phyloP scores from a whole-genome alignment of 1,284 basidiomycete genomes.

The Porodaedalea pini region DNA sequence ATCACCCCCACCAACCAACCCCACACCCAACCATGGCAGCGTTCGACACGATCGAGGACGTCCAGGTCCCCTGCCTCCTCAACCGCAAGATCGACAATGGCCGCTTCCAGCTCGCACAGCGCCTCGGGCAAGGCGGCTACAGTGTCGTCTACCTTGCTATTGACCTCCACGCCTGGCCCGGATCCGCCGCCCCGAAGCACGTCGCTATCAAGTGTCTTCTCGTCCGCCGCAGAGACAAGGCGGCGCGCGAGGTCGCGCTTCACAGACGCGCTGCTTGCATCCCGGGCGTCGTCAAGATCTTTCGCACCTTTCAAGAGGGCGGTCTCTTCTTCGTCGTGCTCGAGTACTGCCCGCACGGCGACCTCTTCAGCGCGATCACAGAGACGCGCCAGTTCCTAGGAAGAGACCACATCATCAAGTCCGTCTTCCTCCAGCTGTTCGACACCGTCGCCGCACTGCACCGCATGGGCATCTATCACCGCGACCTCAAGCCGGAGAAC shows the following conservation, averaged over 20 bases:
- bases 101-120: constrained; percentile 44
- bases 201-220: constrained; percentile 11
- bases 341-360: constrained; percentile 60
- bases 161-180: neutral
- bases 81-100: constrained; percentile 33
- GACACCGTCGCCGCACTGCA: constrained; percentile 64
- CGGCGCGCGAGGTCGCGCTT: constrained; percentile 51
- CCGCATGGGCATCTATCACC: constrained; percentile 57
- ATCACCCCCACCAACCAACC: neutral
- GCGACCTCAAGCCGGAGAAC: constrained; percentile 76
- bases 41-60: constrained; percentile 15
- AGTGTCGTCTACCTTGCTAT: constrained; percentile 61
- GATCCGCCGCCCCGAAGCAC: neutral
- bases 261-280: constrained; percentile 58
- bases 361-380: constrained; percentile 63
- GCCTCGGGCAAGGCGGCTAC: constrained; percentile 64
- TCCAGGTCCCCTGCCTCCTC: constrained; percentile 15
- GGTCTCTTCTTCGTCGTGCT: constrained; percentile 58
- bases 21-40: neutral
- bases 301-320: constrained; percentile 54
- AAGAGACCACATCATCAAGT: constrained; percentile 47
- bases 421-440: constrained; percentile 56
- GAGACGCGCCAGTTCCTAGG: constrained; percentile 45
- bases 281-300: constrained; percentile 55
- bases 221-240: neutral